Evolutionary conservation across 495 filamentous ascomycete species (phyloP).

Genomic region (Aspergillus nidulans): DNA sequence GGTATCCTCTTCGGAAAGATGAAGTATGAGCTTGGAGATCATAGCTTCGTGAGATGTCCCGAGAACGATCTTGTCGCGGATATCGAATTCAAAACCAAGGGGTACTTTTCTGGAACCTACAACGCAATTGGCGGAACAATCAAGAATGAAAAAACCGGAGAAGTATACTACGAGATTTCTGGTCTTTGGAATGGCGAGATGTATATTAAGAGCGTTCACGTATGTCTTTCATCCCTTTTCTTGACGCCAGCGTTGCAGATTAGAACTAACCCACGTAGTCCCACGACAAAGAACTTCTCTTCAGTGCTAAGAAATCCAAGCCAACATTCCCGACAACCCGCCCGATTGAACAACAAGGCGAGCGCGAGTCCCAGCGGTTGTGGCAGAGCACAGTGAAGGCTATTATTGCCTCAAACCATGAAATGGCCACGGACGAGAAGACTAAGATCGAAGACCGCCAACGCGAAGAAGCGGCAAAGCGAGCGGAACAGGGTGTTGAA

Average conservation of each 20-base stretch:
- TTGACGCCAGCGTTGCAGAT: background rate
- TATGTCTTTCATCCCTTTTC: conserved; percentile 34
- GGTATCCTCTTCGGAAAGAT: conserved; percentile 98
- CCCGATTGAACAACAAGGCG: conserved; percentile 80
- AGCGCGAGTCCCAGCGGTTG: conserved; percentile 82
- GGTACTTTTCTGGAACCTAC: conserved; percentile 93
- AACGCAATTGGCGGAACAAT: conserved; percentile 93
- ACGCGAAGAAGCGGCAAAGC: conserved; percentile 78
- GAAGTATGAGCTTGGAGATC: conserved; percentile 98
- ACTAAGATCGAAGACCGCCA: conserved; percentile 89
- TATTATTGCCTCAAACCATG: conserved; percentile 78
- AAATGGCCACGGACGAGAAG: conserved; percentile 90
- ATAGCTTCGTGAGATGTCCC: conserved; percentile 89
- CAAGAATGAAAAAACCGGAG: conserved; percentile 81
- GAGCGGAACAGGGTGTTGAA: conserved; percentile 75
- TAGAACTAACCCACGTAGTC: conserved; percentile 50
- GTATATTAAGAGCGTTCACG: conserved; percentile 76
- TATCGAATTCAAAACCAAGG: conserved; percentile 98
- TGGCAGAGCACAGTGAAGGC: conserved; percentile 80
- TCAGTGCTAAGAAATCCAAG: conserved; percentile 74
- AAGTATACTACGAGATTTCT: conserved; percentile 82
- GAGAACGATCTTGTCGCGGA: conserved; percentile 84
- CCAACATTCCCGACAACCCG: conserved; percentile 71
- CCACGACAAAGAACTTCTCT: conserved; percentile 80
- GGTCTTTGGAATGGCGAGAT: conserved; percentile 95